These are phyloP conservation scores for Thelephora terrestris DNA, from an alignment of 1,284 basidiomycete species.

Conservation along the genomic window DNA sequence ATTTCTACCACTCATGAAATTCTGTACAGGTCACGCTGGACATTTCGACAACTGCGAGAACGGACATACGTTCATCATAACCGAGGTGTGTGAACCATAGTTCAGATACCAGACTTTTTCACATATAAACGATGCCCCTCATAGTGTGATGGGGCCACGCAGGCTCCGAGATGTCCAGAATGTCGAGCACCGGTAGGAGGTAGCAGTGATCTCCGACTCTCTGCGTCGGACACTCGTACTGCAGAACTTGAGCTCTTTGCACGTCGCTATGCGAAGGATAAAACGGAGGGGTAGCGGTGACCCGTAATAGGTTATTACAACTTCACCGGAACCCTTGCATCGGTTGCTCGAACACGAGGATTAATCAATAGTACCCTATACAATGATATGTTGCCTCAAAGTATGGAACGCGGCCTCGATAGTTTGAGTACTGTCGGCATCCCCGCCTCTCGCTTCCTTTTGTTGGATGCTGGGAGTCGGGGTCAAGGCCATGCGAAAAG, in stretches of 20 bases:
- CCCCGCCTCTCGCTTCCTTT: no score
- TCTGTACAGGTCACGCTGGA: conserved; percentile 32
- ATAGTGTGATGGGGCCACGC: conserved; percentile 48
- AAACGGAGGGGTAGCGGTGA: no score
- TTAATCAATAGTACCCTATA: no score
- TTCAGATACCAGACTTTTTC: neutral
- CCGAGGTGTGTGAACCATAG: conserved; percentile 13
- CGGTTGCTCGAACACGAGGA: no score
- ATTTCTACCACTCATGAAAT: conserved; percentile 2
- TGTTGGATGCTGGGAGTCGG: no score
- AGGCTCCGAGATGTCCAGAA: conserved; percentile 37
- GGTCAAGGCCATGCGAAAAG: no score
- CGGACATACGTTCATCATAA: conserved; percentile 18
- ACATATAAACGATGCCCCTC: neutral
- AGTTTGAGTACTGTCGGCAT: no score
- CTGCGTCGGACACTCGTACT: conserved; percentile 30
- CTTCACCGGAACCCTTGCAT: no score
- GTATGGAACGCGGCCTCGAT: no score
- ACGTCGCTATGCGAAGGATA: no score
- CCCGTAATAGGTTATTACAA: no score
- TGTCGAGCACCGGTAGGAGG: conserved; percentile 46
- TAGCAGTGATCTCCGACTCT: conserved; percentile 26
- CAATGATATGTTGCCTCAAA: no score
- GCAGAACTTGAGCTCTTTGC: conserved; percentile 38
- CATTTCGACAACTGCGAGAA: conserved; percentile 27